Evolutionary conservation across 1,284 basidiomycete species (phyloP).

Genomic region (Trichosporon coremiiforme): DNA sequence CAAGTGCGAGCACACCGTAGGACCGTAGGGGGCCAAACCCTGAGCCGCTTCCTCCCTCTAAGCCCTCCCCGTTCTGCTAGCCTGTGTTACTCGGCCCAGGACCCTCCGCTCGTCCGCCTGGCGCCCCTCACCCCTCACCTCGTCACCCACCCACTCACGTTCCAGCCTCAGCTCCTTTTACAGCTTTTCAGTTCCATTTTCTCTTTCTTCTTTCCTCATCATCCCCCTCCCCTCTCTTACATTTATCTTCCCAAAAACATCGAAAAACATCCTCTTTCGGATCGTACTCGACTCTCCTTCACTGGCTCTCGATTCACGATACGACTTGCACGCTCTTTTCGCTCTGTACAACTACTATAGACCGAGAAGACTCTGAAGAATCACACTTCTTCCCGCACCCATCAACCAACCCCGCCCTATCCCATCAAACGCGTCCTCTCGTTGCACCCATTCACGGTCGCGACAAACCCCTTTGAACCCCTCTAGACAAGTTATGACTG

Average conservation of each 20-base stretch:
- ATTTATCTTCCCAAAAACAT: background rate
- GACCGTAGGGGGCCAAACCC: background rate
- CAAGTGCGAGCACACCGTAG: too few relatives aligned
- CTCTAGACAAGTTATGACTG: constrained; percentile 46
- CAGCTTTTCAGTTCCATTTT: constrained; percentile 19
- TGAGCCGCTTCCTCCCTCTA: constrained; percentile 3
- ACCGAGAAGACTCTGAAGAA: constrained; percentile 30
- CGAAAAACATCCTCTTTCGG: constrained; percentile 15
- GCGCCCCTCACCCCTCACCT: background rate
- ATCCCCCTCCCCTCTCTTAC: constrained; percentile 18
- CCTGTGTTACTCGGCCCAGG: background rate
- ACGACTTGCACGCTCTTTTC: constrained; percentile 33
- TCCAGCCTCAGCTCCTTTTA: background rate
- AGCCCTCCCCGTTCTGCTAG: background rate
- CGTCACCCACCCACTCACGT: background rate
- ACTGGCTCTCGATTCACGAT: constrained; percentile 15
- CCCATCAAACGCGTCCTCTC: background rate
- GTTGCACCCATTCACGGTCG: constrained; percentile 16
- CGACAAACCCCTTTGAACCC: constrained; percentile 22
- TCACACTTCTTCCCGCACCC: background rate
- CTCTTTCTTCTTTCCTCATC: constrained; percentile 23
- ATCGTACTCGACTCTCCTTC: constrained; percentile 21
- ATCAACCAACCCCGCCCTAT: background rate
- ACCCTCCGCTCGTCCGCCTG: background rate
- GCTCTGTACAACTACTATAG: constrained; percentile 32